Evolutionary conservation across 352 stramenopile species (phyloP), one percentile per base, ranked within the genome.

Genomic region (Blastocystis sp.): DNA sequence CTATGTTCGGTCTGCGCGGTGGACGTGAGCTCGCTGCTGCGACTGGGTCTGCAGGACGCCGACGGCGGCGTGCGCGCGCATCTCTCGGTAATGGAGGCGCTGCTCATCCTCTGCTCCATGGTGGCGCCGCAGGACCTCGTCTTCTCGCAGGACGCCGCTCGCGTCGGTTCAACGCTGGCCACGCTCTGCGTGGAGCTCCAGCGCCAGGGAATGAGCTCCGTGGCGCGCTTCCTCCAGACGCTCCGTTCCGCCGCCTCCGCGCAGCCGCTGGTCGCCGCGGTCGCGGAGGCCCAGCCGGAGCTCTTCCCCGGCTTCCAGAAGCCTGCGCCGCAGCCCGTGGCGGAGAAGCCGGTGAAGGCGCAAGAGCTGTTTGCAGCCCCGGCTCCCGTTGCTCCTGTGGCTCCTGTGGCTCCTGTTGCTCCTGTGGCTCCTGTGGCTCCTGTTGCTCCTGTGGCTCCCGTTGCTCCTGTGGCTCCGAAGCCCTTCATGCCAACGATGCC

Each of bases 1-100:
- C 75, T 86, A n/a, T 84, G 75, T 36, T 36, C 86, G 49, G 40
- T 88, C 4, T 88, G 86, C 71, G 86, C 86, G 54, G 64, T 88
- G 8, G 67, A 87, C 54, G 32, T 84, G 65, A 29, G 49, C 71
- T 49, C 44, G 84, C 9, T 88, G 64, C 63, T 88, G 64, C 86
- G 64, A 86, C 54, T 88, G 76, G 38, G 86, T 59, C 56, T 78
- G 29, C 8, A 8, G 14, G 4, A 21, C 32, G 9, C 7, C 14
- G 59, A 71, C n/a, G 18, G 32, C 38, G 11, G 59, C 38, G 59
- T 71, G 59, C 29, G 59, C 29, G 7, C 24, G 24, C 59, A 71
- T 29, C 32, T 71, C 14, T 71, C 59, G 9, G 59, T 71, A 7
- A 44, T 44, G 24, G 59, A 71, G 32, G 59, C 32, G 38, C 38